Evolutionary conservation across 2,329 filamentous ascomycete species (phyloP).

Genomic region (Colletotrichum endophyticum): DNA sequence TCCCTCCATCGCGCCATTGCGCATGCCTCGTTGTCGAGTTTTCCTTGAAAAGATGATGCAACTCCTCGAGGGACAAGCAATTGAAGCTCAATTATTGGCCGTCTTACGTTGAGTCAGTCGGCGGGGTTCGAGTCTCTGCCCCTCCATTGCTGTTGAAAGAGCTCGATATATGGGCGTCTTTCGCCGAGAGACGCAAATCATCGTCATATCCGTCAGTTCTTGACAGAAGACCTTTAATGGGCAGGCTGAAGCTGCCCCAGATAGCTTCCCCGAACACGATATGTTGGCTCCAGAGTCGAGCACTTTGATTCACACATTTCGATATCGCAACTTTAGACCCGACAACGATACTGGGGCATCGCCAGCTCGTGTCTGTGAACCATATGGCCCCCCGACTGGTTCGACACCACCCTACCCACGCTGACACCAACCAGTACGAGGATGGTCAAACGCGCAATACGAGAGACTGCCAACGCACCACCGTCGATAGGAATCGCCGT

Average conservation of each 20-base stretch:
- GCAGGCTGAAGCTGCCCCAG: not conserved
- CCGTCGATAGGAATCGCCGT: not conserved
- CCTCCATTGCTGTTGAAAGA: not conserved
- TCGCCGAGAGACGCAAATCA: not conserved
- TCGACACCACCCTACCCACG: not conserved
- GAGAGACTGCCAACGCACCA: not conserved
- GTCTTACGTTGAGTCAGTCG: not conserved
- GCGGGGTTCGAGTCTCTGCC: not conserved
- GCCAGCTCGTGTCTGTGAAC: accelerated
- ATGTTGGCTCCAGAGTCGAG: not conserved
- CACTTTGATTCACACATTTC: accelerated
- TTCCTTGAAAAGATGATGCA: not conserved
- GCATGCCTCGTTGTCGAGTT: not conserved
- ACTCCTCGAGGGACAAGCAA: not conserved
- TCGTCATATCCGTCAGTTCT: not conserved
- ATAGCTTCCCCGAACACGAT: not conserved
- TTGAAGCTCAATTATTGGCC: not conserved
- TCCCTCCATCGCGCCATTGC: not conserved
- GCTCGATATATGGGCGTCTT: not conserved
- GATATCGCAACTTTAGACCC: not conserved
- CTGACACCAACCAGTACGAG: not conserved
- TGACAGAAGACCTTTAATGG: not conserved
- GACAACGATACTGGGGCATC: not conserved
- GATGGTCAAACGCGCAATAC: not conserved
- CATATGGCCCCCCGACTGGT: not conserved